Percentiles rank a stretch among this genome's conserved stretches.
phyloP scores from a whole-genome alignment of 305 asterid species.

The Petunia hybrid region DNA sequence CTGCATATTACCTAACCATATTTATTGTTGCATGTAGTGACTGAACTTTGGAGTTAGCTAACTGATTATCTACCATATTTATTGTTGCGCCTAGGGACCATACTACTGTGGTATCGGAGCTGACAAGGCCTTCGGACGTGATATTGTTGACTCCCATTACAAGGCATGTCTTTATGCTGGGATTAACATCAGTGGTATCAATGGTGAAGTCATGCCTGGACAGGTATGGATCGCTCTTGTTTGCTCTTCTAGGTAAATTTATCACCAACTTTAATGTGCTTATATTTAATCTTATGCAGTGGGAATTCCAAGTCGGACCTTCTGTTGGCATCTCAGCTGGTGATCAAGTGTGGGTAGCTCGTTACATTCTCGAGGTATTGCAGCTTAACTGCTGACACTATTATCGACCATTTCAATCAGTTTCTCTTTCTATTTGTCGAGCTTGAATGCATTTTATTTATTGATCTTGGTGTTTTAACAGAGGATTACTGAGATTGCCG shows the following conservation, averaged over 20 bases:
- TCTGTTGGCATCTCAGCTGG: constrained; percentile 40
- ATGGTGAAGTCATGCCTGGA: constrained; percentile 50
- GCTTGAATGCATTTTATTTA: background rate
- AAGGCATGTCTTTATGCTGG: constrained; percentile 46
- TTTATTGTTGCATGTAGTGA: background rate
- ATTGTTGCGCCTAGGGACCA: constrained; percentile 64
- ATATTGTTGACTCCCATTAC: constrained; percentile 36
- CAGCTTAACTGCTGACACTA: background rate
- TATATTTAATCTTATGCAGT: background rate
- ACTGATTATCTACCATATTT: background rate
- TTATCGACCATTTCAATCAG: background rate
- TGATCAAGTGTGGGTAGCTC: constrained; percentile 41
- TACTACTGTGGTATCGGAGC: constrained; percentile 63
- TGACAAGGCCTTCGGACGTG: constrained; percentile 38
- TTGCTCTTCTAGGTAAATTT: background rate
- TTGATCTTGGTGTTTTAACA: constrained; percentile 36
- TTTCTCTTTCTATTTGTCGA: background rate
- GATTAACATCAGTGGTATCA: constrained; percentile 63
- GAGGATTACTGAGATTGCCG: constrained; percentile 96
- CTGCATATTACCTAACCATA: background rate
- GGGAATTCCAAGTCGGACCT: constrained; percentile 43
- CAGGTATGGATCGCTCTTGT: constrained; percentile 41
- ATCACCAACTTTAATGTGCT: background rate
- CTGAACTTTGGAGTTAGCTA: background rate
- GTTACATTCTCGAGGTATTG: constrained; percentile 41